Percentiles rank a stretch among this genome's conserved stretches.
These are phyloP conservation scores for Botrytis squamosa DNA, from an alignment of 2,329 filamentous ascomycete species.

Conservation along the genomic window DNA sequence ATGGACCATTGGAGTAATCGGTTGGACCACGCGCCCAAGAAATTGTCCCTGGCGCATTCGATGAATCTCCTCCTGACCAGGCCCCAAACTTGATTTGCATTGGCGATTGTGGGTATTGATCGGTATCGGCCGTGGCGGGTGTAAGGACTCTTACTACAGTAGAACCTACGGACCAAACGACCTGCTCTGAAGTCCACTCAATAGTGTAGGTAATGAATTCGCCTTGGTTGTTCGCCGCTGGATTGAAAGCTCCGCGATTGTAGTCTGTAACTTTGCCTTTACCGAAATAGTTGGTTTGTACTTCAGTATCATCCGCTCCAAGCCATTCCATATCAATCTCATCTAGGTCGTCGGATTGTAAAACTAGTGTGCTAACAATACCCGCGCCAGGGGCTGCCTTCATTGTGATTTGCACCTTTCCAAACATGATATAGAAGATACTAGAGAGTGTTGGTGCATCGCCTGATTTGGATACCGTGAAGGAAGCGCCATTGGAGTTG, in stretches of 20 bases:
- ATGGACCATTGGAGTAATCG: slow-evolving; percentile 80
- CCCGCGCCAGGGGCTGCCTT: slow-evolving; percentile 85
- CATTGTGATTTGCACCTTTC: slow-evolving; percentile 80
- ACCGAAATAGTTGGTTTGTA: slow-evolving; percentile 98
- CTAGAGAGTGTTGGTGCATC: slow-evolving; percentile 85
- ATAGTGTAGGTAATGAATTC: slow-evolving; percentile 83
- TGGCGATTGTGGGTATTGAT: slow-evolving; percentile 90
- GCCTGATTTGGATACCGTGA: slow-evolving; percentile 74
- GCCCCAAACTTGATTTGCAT: slow-evolving; percentile 92
- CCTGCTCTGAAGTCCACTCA: slow-evolving; percentile 84
- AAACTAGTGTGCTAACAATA: slow-evolving; percentile 88
- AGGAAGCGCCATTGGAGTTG: slow-evolving; percentile 71
- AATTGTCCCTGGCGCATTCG: slow-evolving; percentile 78
- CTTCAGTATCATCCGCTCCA: slow-evolving; percentile 69
- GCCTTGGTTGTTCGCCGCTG: slow-evolving; percentile 65
- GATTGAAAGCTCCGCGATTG: slow-evolving; percentile 81
- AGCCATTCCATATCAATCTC: slow-evolving; percentile 99
- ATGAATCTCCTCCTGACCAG: slow-evolving; percentile 84
- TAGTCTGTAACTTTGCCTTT: slow-evolving; percentile 85
- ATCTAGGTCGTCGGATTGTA: slow-evolving; percentile 88
- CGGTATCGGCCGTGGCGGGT: slow-evolving; percentile 62
- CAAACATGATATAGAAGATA: slow-evolving; percentile 99
- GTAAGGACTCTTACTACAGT: slow-evolving; percentile 73
- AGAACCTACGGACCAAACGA: slow-evolving; percentile 84
- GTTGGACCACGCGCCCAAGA: slow-evolving; percentile 85